Evolutionary conservation across 208 protist species (phyloP), one percentile per base, ranked within the genome.

Genomic region (Strigomonas galati): DNA sequence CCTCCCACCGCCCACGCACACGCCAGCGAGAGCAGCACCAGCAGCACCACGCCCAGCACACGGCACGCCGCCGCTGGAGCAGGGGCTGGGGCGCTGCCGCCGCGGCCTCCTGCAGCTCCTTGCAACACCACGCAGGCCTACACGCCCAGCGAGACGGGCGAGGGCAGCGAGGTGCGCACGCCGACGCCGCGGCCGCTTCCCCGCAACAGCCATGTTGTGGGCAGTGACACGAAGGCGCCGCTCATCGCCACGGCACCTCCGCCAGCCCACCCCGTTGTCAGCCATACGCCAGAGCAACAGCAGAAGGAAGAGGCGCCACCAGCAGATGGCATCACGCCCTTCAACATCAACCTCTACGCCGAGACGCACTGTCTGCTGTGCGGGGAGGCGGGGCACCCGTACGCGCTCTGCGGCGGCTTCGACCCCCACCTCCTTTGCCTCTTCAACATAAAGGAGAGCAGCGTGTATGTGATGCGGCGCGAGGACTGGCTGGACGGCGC

Each of bases 381-480:
- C 67, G 77, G 81, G 30, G 62, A 54, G 26, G 9, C 17, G 1
- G 66, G 57, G 5, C 81, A 87, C 56, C 28, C 52, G 15, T 87
- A 87, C 74, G 59, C 67, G 6, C 57, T n/a, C 23, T 87, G 81
- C 59, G 49, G 46, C n/a, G 43, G 71, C 10, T 79, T 69, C 65
- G 63, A 76, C 40, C 67, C 66, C 21, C 65, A 56, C 51, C 52
- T 66, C 2, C 49, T 87, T 23, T 83, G 78, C 62, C 59, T 84
- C 53, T 64, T 75, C 31, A 44, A 70, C 48, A 65, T 67, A 21
- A 9, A 56, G 30, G 67, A 81, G 55, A 58, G 27, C 32, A 32
- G 49, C 30, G 74, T 81, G 28, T 79, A 84, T 59, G 68, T 69
- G 35, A 83, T 83, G 81, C 48, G 46, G 5, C 72, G 77, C 56